Conservation (phyloP, 1,284 basidiomycete genomes). For the Papiliotrema terrestris region DNA sequence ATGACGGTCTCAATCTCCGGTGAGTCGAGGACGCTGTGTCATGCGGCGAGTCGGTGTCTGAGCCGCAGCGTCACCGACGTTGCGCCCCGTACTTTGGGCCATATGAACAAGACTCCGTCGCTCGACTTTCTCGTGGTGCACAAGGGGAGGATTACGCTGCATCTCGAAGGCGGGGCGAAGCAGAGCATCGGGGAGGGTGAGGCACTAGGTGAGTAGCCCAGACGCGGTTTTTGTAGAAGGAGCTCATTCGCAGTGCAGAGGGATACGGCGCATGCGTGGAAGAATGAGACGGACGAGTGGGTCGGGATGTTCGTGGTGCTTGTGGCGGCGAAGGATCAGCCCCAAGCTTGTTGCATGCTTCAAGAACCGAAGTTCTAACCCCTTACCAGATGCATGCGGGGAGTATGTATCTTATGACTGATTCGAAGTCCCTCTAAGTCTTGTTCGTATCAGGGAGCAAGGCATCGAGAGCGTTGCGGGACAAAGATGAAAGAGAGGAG, state of each 20-base stretch:
- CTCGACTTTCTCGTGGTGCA: slow-evolving; percentile 13
- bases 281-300: slow-evolving; percentile 13
- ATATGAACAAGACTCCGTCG: slow-evolving; percentile 10
- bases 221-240: not conserved
- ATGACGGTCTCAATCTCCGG: slow-evolving; percentile 7
- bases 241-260: slow-evolving; percentile 5
- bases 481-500: too few relatives aligned
- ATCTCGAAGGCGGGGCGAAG: slow-evolving; percentile 10
- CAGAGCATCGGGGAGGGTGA: slow-evolving; percentile 9
- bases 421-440: too few relatives aligned
- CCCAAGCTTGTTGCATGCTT: too few relatives aligned
- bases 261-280: slow-evolving; percentile 11
- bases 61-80: slow-evolving; percentile 12
- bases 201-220: slow-evolving; percentile 6
- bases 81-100: slow-evolving; percentile 7
- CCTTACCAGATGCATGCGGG: too few relatives aligned
- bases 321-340: not conserved
- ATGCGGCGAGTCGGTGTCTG: too few relatives aligned
- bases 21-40: too few relatives aligned
- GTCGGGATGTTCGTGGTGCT: slow-evolving; percentile 15
- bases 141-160: slow-evolving; percentile 7
- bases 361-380: too few relatives aligned
- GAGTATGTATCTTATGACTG: too few relatives aligned
- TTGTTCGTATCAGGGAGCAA: too few relatives aligned
- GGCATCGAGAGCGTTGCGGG: too few relatives aligned